Evolutionary conservation across 331 rosid genomes (phyloP), one percentile per base, ranked within the genome.

Genomic region (Ulmus americana): DNA sequence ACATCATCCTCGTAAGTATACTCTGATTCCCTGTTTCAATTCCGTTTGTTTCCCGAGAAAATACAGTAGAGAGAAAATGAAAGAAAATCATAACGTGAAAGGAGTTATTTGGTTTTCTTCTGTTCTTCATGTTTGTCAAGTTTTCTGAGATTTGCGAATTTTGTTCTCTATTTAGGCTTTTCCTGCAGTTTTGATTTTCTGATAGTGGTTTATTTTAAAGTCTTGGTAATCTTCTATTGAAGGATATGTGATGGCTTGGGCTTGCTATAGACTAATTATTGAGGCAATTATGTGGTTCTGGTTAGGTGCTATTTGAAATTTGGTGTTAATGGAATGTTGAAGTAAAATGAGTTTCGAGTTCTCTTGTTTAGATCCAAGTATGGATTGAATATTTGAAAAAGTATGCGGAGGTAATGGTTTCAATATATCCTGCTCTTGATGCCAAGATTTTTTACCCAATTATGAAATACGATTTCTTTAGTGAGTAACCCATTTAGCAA

Each of bases 1-100:
- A 91, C 38, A 66, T 91, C 73, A 59, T 91, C 59, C 74, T 75
- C 10, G 97, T 91, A 64, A 58, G 85, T 70, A 7, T 13, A 41
- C 15, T 53, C 41, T 16, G 7, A 11, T 12, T 41, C 13, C 41
- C 28, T 12, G 7, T 35, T 18, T 62, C 53, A 15, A 35, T 63
- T 41, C 22, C 10, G 18, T 51, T 68, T 77, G 47, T 55, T 72
- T 63, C 72, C 7, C 20, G 12, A 41, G n/a, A 47, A 61, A 65
- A 39, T 5, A 6, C 42, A 15, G 39, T 8, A 3, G 15, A 16
- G 39, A 45, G 8, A 49, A 39, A 44, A 40, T 40, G 8, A 18
- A 10, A 12, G 7, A 12, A 47, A 60, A 60, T 8, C 15, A 22
- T 35, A 10, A 16, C 28, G 8, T 14, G 22, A 6, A 45, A 7